Conservation (phyloP, 2,329 filamentous ascomycete genomes). For the Fusarium protoensiforme region DNA sequence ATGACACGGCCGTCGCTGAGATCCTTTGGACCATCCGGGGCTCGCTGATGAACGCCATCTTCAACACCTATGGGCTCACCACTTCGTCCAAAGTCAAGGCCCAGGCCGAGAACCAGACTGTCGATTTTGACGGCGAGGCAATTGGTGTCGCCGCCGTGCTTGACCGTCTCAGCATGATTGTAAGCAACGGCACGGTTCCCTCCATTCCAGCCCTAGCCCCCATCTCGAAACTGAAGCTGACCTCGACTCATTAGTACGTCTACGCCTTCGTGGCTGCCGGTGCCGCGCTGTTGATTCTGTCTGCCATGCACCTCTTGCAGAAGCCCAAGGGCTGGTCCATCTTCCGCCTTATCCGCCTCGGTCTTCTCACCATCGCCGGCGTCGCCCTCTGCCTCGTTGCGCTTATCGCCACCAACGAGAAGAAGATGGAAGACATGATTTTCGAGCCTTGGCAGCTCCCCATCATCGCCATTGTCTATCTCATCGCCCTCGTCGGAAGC, state of each 20-base stretch:
- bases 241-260: neutral
- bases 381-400: neutral
- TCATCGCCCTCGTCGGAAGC: neutral
- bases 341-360: neutral
- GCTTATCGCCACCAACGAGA: neutral
- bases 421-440: rapidly evolving
- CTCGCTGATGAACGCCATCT: neutral
- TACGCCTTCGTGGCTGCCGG: neutral
- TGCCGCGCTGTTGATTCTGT: neutral
- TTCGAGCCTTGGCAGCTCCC: neutral
- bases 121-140: neutral
- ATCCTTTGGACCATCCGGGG: rapidly evolving
- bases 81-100: neutral
- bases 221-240: neutral
- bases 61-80: neutral
- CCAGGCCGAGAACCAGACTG: neutral
- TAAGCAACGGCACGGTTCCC: neutral
- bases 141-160: neutral
- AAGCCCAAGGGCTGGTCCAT: neutral
- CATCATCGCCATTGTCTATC: neutral
- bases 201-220: neutral
- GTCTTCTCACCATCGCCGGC: neutral
- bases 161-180: neutral
- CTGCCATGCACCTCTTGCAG: neutral
- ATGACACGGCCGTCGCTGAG: rapidly evolving